phyloP scores from a whole-genome alignment of 2,329 filamentous ascomycete species.

The Calonectria honghensis region DNA sequence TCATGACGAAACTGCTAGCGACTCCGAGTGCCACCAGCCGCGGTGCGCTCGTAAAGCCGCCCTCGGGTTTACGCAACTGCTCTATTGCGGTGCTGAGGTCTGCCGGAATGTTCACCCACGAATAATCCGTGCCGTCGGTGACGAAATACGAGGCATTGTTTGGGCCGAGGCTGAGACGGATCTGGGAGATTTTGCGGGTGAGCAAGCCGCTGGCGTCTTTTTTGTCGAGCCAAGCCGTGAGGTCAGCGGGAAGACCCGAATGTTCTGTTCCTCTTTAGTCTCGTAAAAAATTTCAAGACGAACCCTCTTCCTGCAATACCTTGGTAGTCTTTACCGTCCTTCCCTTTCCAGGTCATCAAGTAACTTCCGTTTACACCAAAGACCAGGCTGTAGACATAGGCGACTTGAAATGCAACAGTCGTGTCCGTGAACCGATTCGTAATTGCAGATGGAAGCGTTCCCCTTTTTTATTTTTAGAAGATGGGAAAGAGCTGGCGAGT shows the following conservation, averaged over 20 bases:
- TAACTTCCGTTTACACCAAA: background rate
- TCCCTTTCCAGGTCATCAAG: constrained; percentile 1
- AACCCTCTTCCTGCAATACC: background rate
- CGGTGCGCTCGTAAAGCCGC: background rate
- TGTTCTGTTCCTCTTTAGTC: background rate
- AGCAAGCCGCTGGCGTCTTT: background rate
- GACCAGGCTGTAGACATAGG: background rate
- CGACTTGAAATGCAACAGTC: background rate
- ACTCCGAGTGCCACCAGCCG: background rate
- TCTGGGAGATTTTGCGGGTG: background rate
- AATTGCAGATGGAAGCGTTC: background rate
- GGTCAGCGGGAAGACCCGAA: constrained; percentile 1
- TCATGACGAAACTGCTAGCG: background rate
- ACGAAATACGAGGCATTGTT: background rate
- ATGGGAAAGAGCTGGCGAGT: background rate
- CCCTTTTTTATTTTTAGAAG: background rate
- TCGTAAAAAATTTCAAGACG: too few species aligned
- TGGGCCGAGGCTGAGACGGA: background rate
- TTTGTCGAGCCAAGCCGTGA: background rate
- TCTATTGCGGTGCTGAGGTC: background rate
- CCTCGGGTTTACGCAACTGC: background rate
- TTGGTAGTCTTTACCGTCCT: background rate
- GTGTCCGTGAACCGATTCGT: background rate
- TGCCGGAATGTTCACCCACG: background rate
- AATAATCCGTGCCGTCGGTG: background rate